These are phyloP conservation scores for Alternaria triticimaculans DNA, from an alignment of 2,329 filamentous ascomycete species.

Conservation along the genomic window DNA sequence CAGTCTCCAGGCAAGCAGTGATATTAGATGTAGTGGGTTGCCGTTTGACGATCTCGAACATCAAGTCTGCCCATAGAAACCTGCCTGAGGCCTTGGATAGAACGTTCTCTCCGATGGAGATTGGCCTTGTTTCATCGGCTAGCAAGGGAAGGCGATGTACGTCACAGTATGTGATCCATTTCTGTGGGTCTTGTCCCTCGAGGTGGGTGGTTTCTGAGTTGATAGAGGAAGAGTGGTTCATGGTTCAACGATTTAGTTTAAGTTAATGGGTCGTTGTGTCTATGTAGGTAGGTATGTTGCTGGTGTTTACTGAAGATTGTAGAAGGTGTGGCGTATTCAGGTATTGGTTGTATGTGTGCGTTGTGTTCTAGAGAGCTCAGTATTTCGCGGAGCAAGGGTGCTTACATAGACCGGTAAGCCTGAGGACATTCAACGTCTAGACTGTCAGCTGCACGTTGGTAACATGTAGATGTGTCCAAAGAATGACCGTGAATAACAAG, in stretches of 20 bases:
- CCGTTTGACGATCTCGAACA: not conserved
- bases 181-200: not conserved
- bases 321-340: not conserved
- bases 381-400: not conserved
- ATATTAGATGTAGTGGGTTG: not conserved
- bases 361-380: not conserved
- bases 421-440: not conserved
- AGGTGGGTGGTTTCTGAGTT: no score
- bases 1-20: not conserved
- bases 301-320: not conserved
- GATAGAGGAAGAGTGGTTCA: not conserved
- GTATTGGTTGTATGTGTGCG: not conserved
- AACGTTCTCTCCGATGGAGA: not conserved
- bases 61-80: constrained; percentile 1
- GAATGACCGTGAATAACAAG: not conserved
- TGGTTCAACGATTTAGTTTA: not conserved
- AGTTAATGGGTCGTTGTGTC: not conserved
- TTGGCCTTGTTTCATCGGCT: not conserved
- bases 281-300: not conserved
- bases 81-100: not conserved
- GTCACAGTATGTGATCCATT: not conserved
- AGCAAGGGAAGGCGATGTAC: not conserved
- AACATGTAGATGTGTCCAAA: not conserved
- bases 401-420: not conserved
- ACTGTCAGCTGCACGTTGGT: not conserved